Percentiles rank a stretch among this genome's conserved stretches.
Evolutionary conservation across 768 basidiomycete species (phyloP).

Genomic region (Rhizopogon vinicolor): DNA sequence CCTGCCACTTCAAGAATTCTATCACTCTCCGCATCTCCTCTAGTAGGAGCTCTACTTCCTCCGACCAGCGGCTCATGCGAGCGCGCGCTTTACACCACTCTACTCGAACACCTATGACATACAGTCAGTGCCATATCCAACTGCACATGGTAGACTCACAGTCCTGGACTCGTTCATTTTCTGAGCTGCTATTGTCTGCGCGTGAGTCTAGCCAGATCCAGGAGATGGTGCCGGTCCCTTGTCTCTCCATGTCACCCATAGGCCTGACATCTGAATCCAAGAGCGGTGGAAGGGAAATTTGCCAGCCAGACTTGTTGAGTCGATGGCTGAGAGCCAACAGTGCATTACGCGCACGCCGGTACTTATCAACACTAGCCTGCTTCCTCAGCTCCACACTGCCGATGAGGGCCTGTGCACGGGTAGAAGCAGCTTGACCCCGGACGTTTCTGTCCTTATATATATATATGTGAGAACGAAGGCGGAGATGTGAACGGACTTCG

Average conservation of each 20-base stretch:
- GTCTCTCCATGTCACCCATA: too few relatives aligned
- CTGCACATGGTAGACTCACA: too few relatives aligned
- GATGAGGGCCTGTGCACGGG: constrained; percentile 3
- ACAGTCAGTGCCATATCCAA: neutral
- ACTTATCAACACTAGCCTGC: neutral
- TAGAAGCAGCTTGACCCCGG: constrained; percentile 8
- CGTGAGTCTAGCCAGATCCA: too few relatives aligned
- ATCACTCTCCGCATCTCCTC: constrained; percentile 20
- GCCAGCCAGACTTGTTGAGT: neutral
- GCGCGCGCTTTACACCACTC: constrained; percentile 13
- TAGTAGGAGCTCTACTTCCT: constrained; percentile 16
- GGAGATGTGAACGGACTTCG: constrained; percentile 1
- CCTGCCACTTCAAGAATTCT: constrained; percentile 10
- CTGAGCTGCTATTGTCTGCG: too few relatives aligned
- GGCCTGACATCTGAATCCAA: neutral
- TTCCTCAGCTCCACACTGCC: constrained; percentile 6
- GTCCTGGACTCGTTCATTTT: too few relatives aligned
- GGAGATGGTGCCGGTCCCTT: too few relatives aligned
- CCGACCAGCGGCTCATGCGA: constrained; percentile 8
- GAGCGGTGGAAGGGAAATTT: neutral
- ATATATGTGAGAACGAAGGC: constrained; percentile 5
- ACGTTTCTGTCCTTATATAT: constrained; percentile 9
- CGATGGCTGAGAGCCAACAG: neutral
- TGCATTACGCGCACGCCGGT: constrained; percentile 6
- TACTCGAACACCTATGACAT: constrained; percentile 11